Evolutionary conservation across 208 protist genomes (phyloP).

Genomic region (Trypanosoma avium): DNA sequence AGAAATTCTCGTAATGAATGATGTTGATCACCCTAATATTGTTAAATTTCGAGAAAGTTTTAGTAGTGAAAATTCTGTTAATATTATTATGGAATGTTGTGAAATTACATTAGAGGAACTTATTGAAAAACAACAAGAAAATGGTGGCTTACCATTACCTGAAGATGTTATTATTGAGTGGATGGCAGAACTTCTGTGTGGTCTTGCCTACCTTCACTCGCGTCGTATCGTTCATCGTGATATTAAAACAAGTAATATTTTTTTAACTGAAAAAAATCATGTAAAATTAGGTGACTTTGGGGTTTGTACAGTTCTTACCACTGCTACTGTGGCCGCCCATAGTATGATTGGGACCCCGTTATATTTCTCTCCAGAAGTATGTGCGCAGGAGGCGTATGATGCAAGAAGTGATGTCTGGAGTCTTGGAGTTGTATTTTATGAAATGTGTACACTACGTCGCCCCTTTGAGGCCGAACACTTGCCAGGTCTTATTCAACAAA

Average conservation of each 20-base stretch:
- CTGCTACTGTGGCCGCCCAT: constrained; percentile 54
- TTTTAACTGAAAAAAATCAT: constrained; percentile 88
- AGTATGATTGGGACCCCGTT: constrained; percentile 89
- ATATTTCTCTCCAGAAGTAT: constrained; percentile 93
- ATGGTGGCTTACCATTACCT: constrained; percentile 56
- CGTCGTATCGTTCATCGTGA: constrained; percentile 90
- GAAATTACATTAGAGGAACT: constrained; percentile 84
- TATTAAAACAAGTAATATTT: constrained; percentile 93
- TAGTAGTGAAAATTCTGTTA: constrained; percentile 55
- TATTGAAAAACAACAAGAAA: constrained; percentile 73
- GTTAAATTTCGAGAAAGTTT: constrained; percentile 90
- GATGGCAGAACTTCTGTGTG: constrained; percentile 88
- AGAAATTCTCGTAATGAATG: constrained; percentile 90
- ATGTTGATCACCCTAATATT: constrained; percentile 88
- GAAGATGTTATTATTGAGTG: constrained; percentile 80
- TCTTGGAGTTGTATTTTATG: constrained; percentile 94
- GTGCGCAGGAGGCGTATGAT: constrained; percentile 86
- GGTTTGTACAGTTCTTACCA: constrained; percentile 76
- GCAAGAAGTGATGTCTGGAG: constrained; percentile 95
- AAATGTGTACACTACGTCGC: constrained; percentile 91
- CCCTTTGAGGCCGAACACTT: constrained; percentile 78
- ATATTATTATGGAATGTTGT: constrained; percentile 93
- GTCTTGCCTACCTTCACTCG: constrained; percentile 85
- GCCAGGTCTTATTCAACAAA: constrained; percentile 67
- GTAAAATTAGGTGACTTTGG: constrained; percentile 93